A percentile compares a stretch with the other conserved stretches of the same genome.
These are phyloP conservation scores for Ogataea glucozyma DNA, from an alignment of 805 yeast species.

Conservation along the genomic window DNA sequence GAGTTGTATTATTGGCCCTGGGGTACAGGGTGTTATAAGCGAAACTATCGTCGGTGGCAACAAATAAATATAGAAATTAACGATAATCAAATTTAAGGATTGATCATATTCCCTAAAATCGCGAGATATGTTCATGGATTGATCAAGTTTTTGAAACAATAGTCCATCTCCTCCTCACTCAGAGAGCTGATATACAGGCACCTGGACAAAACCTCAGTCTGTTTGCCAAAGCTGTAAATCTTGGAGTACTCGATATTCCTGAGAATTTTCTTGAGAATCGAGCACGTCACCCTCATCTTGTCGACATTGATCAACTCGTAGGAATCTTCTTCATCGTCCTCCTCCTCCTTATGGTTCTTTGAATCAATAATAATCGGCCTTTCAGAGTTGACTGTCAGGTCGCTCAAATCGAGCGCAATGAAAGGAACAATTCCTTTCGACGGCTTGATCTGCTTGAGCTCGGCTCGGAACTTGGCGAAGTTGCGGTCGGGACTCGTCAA, in stretches of 20 bases:
- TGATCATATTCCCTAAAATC: no score
- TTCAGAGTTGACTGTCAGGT: conserved; percentile 73
- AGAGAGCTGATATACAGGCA: conserved; percentile 79
- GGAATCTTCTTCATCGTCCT: conserved; percentile 27
- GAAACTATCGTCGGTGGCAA: not conserved
- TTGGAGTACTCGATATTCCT: conserved; percentile 85
- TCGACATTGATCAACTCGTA: conserved; percentile 68
- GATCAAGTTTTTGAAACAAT: conserved; percentile 32
- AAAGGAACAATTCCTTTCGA: conserved; percentile 86
- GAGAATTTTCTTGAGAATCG: conserved; percentile 72
- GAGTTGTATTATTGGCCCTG: conserved; percentile 12
- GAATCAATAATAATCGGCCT: conserved; percentile 47
- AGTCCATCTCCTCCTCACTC: conserved; percentile 68
- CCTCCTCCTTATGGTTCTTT: conserved; percentile 20
- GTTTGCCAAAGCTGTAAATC: conserved; percentile 55
- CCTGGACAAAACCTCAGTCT: conserved; percentile 71
- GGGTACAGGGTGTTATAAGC: conserved; percentile 8
- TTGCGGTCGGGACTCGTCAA: conserved; percentile 75
- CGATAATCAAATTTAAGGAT: no score
- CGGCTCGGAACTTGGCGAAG: conserved; percentile 64
- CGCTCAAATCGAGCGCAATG: conserved; percentile 81
- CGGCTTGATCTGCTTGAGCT: conserved; percentile 55
- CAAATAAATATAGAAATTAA: not conserved
- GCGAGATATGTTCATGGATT: conserved; percentile 20
- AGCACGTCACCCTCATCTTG: conserved; percentile 73